These are phyloP conservation scores for Apophysomyces sp. DNA, from an alignment of 371 early-diverging fungal species.

Conservation along the genomic window DNA sequence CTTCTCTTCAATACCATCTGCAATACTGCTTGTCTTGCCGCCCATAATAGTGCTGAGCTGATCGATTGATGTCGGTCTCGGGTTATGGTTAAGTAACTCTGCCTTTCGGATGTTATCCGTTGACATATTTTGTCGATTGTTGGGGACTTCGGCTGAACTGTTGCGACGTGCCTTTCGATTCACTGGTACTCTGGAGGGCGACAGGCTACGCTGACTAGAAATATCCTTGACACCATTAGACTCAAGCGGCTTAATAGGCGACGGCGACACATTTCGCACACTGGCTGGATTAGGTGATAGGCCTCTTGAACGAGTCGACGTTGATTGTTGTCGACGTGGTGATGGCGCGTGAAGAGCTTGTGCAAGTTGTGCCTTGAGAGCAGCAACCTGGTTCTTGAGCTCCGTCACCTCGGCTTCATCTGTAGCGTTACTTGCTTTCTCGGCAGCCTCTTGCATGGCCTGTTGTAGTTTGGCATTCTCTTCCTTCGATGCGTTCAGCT, in stretches of 20 bases:
- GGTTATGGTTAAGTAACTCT: slow-evolving; percentile 27
- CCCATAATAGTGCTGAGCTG: slow-evolving; percentile 24
- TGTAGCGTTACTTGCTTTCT: slow-evolving; percentile 27
- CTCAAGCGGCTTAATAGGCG: slow-evolving; percentile 25
- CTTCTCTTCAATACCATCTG: slow-evolving; percentile 32
- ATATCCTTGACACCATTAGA: slow-evolving; percentile 19
- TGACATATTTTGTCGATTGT: slow-evolving; percentile 35
- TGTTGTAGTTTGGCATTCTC: slow-evolving; percentile 66
- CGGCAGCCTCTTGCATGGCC: slow-evolving; percentile 35
- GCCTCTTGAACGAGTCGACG: slow-evolving; percentile 12
- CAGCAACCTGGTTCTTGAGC: slow-evolving; percentile 46
- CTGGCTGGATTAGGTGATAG: slow-evolving; percentile 30
- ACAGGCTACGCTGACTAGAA: slow-evolving; percentile 9
- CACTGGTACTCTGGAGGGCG: slow-evolving; percentile 16
- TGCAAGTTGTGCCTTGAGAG: slow-evolving; percentile 49
- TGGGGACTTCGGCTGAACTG: slow-evolving; percentile 39
- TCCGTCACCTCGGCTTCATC: slow-evolving; percentile 46
- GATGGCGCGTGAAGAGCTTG: slow-evolving; percentile 28
- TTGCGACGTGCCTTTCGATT: slow-evolving; percentile 37
- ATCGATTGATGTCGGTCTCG: slow-evolving; percentile 47
- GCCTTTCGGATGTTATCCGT: slow-evolving; percentile 38
- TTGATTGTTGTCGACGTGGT: slow-evolving; percentile 37
- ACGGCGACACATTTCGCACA: slow-evolving; percentile 36
- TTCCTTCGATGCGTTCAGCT: slow-evolving; percentile 61
- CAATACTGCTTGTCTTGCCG: slow-evolving; percentile 18